phyloP scores from a whole-genome alignment of 2,329 filamentous ascomycete species.

The Leptosphaerulina australis region DNA sequence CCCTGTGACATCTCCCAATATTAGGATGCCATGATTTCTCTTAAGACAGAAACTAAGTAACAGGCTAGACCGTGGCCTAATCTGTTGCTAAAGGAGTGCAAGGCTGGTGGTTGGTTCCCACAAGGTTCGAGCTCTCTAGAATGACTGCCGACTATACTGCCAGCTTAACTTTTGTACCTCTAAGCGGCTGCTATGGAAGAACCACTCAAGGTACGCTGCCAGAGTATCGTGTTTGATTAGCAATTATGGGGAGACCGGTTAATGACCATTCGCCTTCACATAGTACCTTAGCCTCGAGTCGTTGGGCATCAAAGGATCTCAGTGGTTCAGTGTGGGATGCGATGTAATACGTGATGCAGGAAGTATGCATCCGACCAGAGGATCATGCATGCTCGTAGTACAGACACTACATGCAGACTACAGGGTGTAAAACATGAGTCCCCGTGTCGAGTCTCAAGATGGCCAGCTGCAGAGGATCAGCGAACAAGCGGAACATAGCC shows the following conservation, averaged over 20 bases:
- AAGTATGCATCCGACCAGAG: constrained; percentile 9
- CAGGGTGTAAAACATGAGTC: constrained; percentile 2
- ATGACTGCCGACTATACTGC: constrained; percentile 7
- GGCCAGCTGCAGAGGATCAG: constrained; percentile 4
- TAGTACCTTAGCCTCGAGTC: neutral
- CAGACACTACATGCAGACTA: constrained; percentile 2
- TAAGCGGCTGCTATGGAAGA: neutral
- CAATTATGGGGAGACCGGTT: neutral
- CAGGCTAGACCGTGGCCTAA: neutral
- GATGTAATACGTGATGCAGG: constrained; percentile 9
- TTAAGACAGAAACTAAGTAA: neutral
- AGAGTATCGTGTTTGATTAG: constrained; percentile 1
- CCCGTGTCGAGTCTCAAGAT: constrained; percentile 4
- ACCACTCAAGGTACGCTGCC: constrained; percentile 3
- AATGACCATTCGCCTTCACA: constrained; percentile 1
- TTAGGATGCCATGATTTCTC: neutral
- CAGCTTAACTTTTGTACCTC: neutral
- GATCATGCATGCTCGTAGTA: constrained; percentile 2
- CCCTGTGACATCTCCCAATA: constrained; percentile 1
- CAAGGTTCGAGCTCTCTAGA: neutral
- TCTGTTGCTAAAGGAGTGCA: neutral
- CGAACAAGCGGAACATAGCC: constrained; percentile 1
- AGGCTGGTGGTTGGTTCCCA: constrained; percentile 4
- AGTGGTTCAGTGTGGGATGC: constrained; percentile 2
- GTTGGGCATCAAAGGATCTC: constrained; percentile 9